phyloP scores from a whole-genome alignment of 2,329 filamentous ascomycete genomes.

The Nannizziopsis arthrosporioides region DNA sequence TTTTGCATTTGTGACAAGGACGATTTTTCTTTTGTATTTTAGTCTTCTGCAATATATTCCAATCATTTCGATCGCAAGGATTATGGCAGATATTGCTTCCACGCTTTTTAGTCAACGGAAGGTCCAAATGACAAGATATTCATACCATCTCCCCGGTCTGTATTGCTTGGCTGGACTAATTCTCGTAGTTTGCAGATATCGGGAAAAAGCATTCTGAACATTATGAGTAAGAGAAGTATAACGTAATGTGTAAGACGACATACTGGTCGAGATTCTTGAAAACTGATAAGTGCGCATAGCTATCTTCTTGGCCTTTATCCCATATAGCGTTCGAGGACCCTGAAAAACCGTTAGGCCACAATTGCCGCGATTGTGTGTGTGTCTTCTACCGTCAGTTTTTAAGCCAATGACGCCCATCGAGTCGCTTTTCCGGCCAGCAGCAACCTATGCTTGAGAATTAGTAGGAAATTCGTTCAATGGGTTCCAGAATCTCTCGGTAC shows the following conservation, averaged over 20 bases:
- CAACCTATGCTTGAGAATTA: constrained; percentile 32
- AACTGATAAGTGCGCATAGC: constrained; percentile 71
- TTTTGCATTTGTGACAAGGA: constrained; percentile 73
- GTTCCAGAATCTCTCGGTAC: constrained; percentile 32
- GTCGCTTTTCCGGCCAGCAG: constrained; percentile 61
- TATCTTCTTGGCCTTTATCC: constrained; percentile 45
- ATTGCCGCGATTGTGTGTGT: background rate
- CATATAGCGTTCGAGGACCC: constrained; percentile 56
- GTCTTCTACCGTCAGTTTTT: constrained; percentile 53
- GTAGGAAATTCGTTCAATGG: background rate
- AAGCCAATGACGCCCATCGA: constrained; percentile 70
- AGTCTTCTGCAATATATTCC: constrained; percentile 64
- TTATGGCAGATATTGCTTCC: constrained; percentile 63
- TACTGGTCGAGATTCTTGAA: constrained; percentile 54
- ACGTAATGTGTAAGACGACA: constrained; percentile 30
- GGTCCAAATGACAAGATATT: background rate
- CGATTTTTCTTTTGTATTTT: constrained; percentile 68
- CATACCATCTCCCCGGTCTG: constrained; percentile 59
- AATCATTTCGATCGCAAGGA: constrained; percentile 82
- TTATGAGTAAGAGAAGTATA: background rate
- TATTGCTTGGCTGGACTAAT: constrained; percentile 55
- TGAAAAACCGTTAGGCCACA: constrained; percentile 18
- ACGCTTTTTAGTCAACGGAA: background rate
- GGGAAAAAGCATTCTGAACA: constrained; percentile 48
- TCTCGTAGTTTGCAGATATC: constrained; percentile 55